Percentiles rank a stretch among this genome's conserved stretches.
phyloP scores from a whole-genome alignment of 257 asterid species.

The Salvia rosmarinus region DNA sequence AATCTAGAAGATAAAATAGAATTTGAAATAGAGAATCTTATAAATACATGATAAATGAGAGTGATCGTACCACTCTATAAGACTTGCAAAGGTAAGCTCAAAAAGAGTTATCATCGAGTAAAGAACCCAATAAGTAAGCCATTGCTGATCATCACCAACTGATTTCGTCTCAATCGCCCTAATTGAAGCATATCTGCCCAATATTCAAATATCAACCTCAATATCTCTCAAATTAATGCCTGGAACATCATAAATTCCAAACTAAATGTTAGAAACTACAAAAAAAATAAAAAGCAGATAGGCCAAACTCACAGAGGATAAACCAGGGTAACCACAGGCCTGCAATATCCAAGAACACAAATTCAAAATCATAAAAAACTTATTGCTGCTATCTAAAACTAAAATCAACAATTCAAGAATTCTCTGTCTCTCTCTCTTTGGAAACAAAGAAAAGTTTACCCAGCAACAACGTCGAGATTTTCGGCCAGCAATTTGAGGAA shows the following conservation, averaged over 20 bases:
- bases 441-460: slow-evolving; percentile 40
- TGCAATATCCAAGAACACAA: slow-evolving; percentile 45
- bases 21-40: neutral
- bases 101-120: slow-evolving; percentile 91
- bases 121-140: slow-evolving; percentile 97
- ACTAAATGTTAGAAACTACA: neutral
- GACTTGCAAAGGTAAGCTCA: slow-evolving; percentile 80
- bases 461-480: slow-evolving; percentile 75
- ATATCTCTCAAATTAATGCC: neutral
- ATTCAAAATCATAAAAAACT: neutral
- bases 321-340: slow-evolving; percentile 84
- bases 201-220: slow-evolving; percentile 4
- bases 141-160: slow-evolving; percentile 78
- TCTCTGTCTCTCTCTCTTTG: neutral
- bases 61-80: slow-evolving; percentile 58
- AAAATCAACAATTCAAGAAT: no score
- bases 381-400: no score
- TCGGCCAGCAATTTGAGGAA: slow-evolving; percentile 58
- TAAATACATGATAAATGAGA: neutral
- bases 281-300: neutral
- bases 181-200: slow-evolving; percentile 79
- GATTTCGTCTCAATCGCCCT: slow-evolving; percentile 86
- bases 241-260: neutral
- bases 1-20: neutral
- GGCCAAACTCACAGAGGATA: slow-evolving; percentile 85